A percentile compares a stretch with the other conserved stretches of the same genome.
These are phyloP conservation scores for Orychophragmus violaceus DNA, from an alignment of 345 rosid species.

Conservation along the genomic window DNA sequence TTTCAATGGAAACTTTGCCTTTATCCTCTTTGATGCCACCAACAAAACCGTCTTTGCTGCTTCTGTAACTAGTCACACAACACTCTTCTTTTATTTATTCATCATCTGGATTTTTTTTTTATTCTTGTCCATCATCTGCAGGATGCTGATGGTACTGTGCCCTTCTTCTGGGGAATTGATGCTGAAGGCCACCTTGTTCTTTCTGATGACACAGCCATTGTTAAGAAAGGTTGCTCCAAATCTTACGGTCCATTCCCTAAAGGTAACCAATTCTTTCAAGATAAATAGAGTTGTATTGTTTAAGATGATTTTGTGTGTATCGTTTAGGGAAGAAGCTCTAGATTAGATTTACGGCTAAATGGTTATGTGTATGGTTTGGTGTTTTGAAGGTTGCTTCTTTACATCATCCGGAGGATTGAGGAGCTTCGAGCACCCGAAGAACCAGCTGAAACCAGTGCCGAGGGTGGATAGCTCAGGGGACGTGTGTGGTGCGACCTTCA, in stretches of 20 bases:
- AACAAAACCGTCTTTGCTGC: slow-evolving; percentile 49
- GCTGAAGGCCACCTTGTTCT: slow-evolving; percentile 69
- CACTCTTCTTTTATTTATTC: neutral
- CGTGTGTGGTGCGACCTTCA: slow-evolving; percentile 73
- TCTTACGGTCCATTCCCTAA: slow-evolving; percentile 72
- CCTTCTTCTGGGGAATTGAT: slow-evolving; percentile 90
- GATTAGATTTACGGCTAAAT: too few relatives aligned
- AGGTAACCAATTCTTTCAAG: too few relatives aligned
- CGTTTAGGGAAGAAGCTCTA: too few relatives aligned
- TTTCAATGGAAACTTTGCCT: slow-evolving; percentile 63
- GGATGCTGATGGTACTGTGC: slow-evolving; percentile 87
- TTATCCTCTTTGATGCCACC: slow-evolving; percentile 48
- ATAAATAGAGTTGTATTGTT: too few relatives aligned
- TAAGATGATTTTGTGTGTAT: too few relatives aligned
- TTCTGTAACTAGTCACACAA: slow-evolving; percentile 40
- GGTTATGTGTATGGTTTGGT: neutral
- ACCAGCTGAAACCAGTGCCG: slow-evolving; percentile 84
- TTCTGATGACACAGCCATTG: slow-evolving; percentile 43
- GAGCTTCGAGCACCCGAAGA: slow-evolving; percentile 84
- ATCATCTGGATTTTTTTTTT: neutral
- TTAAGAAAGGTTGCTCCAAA: slow-evolving; percentile 53
- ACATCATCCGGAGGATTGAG: slow-evolving; percentile 86
- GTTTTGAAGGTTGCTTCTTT: slow-evolving; percentile 73
- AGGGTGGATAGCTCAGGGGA: slow-evolving; percentile 90
- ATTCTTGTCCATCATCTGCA: slow-evolving; percentile 22